Evolutionary conservation across 202 grass and related monocot species (phyloP).

Genomic region (Schoenoplectus triqueter): DNA sequence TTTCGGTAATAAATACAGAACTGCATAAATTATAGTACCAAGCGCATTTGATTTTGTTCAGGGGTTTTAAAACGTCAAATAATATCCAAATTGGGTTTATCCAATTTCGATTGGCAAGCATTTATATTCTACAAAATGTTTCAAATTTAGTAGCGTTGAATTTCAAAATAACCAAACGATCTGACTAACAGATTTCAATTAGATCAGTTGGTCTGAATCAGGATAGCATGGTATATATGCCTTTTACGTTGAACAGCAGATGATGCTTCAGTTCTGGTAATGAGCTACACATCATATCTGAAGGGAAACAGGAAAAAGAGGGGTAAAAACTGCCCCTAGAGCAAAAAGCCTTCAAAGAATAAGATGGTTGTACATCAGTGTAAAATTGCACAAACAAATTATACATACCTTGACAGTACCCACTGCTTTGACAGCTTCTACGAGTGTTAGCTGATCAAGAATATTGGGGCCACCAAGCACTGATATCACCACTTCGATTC

Average conservation of each 20-base stretch:
- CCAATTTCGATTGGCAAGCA: background rate
- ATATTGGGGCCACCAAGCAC: conserved; percentile 62
- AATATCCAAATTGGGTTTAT: background rate
- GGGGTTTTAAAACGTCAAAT: too few species aligned
- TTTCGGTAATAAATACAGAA: background rate
- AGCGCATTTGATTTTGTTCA: too few species aligned
- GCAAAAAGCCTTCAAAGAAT: background rate
- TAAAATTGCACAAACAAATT: background rate
- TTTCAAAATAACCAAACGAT: background rate
- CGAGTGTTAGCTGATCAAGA: conserved; percentile 61
- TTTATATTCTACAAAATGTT: background rate
- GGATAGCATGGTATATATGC: background rate
- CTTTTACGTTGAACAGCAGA: background rate
- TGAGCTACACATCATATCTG: background rate
- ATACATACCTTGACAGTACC: conserved; percentile 58
- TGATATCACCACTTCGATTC: conserved; percentile 64
- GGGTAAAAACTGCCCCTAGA: background rate
- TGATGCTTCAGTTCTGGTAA: background rate
- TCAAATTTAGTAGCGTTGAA: background rate
- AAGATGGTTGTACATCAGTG: background rate
- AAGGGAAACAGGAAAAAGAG: background rate
- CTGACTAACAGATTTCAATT: background rate
- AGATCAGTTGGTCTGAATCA: background rate
- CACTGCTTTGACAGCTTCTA: conserved; percentile 53
- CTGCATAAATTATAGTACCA: background rate